Base-by-base conservation (phyloP, 2,329 filamentous ascomycete genomes). In the Botrytis porri region DNA sequence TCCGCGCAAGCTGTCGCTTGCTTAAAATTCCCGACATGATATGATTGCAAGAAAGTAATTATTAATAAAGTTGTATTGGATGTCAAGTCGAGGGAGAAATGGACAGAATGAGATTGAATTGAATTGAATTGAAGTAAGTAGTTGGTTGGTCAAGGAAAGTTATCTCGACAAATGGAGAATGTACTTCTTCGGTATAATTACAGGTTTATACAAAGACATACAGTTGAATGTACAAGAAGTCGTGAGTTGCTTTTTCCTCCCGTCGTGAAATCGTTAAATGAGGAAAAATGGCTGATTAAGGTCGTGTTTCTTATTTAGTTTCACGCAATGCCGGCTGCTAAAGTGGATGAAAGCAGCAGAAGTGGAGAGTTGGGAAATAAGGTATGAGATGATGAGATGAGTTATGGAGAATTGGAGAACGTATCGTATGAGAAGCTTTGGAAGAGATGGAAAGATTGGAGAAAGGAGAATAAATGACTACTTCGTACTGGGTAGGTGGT, bases 1-100 rank as follows among this genome's bases (percentile, higher is more conserved):
- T 98, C 84, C 96, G 95, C 86, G 93, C 94, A 87, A 98, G 95
- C 85, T 98, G 94, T 84, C 96, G 94, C 88, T 98, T 99, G 86
- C 91, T 97, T 82, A 97, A 86, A 62, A 89, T 86, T 72, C 88
- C 87, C 73, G 93, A 88, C 93, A 95, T 96, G 93, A 88, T 93
- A 95, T 96, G 45, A 59, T 73, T 32, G 63, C 70, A 74, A 73
- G 45, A 64, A 71, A 67, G 51, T 71, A 51, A 73, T 64, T 41
- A 57, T 41, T 71, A 74, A 74, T 8, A 61, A 73, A 63, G 14
- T 25, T 41, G 37, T 59, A 61, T 39, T 25, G 48, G 18, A 41
- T 63, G 25, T 9, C 29, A 72, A 69, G 54, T 51, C 51, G 25
- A 41, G 35, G 32, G 37, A 35, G 59, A 60, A 60, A 57, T 32